Evolutionary conservation across 208 protist genomes (phyloP).

Genomic region (Novymonas esmeraldas): DNA sequence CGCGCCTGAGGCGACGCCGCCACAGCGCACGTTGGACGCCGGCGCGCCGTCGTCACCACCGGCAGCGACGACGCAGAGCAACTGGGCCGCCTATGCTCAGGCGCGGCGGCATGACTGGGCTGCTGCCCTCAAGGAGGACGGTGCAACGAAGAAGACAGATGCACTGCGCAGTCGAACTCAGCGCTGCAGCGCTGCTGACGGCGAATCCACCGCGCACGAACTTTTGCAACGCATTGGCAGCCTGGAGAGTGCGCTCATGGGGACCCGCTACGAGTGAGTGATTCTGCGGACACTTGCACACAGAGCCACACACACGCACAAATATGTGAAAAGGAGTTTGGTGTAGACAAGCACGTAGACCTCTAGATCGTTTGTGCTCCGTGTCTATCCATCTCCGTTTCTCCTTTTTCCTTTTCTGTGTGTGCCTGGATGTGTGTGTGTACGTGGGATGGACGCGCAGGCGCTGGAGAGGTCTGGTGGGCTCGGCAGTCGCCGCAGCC

Average conservation of each 20-base stretch:
- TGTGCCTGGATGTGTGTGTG: not conserved
- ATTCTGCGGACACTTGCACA: too few relatives aligned
- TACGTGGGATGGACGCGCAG: not conserved
- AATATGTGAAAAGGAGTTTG: not conserved
- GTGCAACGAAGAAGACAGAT: not conserved
- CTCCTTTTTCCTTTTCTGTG: not conserved
- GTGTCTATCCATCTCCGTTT: too few relatives aligned
- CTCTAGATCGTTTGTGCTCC: too few relatives aligned
- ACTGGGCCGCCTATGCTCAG: slow-evolving; percentile 1
- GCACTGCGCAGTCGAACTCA: not conserved
- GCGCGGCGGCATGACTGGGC: not conserved
- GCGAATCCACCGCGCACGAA: not conserved
- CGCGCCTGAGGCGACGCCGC: not conserved
- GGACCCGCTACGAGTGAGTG: slow-evolving; percentile 24
- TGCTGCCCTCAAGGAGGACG: not conserved
- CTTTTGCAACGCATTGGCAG: slow-evolving; percentile 1
- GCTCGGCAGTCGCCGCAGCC: too few relatives aligned
- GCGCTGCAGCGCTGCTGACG: not conserved
- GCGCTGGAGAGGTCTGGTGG: too few relatives aligned
- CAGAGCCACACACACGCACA: not conserved
- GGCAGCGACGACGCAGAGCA: not conserved
- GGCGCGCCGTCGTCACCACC: not conserved
- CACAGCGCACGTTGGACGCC: not conserved
- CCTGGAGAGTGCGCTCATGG: slow-evolving; percentile 20
- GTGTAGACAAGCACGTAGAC: not conserved